These are phyloP conservation scores for Tolypocladium guangdongense DNA, from an alignment of 2,329 filamentous ascomycete species.

Conservation along the genomic window DNA sequence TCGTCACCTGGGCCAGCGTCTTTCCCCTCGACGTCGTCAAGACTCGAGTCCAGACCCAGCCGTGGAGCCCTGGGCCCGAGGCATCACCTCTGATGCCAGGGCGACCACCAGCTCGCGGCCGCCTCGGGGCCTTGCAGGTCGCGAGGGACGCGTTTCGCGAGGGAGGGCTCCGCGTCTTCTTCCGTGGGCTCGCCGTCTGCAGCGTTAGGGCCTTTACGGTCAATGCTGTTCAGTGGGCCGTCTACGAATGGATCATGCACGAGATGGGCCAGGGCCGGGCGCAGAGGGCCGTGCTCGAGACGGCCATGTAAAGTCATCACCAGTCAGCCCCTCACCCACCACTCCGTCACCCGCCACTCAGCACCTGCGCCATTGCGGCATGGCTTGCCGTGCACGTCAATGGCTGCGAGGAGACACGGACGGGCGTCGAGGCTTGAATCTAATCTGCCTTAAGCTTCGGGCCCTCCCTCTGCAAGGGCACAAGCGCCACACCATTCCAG, in stretches of 20 bases:
- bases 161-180: slow-evolving; percentile 54
- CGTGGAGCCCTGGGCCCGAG: slow-evolving; percentile 9
- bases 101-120: slow-evolving; percentile 7
- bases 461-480: too few relatives aligned
- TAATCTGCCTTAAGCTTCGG: not conserved
- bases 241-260: slow-evolving; percentile 81
- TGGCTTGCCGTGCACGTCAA: not conserved
- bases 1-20: slow-evolving; percentile 80
- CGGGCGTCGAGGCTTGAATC: not conserved
- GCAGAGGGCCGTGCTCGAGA: not conserved
- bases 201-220: slow-evolving; percentile 81
- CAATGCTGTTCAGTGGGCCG: slow-evolving; percentile 86
- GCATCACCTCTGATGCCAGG: not conserved
- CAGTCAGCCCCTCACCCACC: too few relatives aligned
- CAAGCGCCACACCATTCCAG: not conserved
- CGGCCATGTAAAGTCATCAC: too few relatives aligned
- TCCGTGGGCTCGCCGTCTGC: slow-evolving; percentile 67
- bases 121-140: slow-evolving; percentile 48
- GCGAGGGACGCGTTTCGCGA: slow-evolving; percentile 54
- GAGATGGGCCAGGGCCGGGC: slow-evolving; percentile 29
- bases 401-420: not conserved
- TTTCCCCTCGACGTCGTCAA: slow-evolving; percentile 91
- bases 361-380: too few relatives aligned
- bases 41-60: slow-evolving; percentile 77
- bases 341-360: too few relatives aligned